A percentile compares a stretch with the other conserved stretches of the same genome.
Evolutionary conservation across 768 basidiomycete species (phyloP).

Genomic region (Mycena belliarum): DNA sequence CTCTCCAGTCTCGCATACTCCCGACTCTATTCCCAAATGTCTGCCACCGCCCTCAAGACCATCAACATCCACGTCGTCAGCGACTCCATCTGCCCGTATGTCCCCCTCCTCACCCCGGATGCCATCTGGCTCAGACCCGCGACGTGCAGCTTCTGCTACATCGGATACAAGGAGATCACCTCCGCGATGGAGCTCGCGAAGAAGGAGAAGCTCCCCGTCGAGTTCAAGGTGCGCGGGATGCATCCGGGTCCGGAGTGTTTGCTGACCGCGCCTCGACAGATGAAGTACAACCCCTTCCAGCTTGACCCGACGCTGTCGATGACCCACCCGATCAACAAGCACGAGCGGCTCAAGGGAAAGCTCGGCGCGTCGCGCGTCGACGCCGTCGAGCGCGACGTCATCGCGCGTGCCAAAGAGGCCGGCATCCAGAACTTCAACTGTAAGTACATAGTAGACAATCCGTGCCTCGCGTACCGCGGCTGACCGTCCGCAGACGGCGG

Average conservation of each 20-base stretch:
- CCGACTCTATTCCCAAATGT: background rate
- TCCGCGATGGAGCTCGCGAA: slow-evolving; percentile 17
- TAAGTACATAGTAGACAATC: background rate
- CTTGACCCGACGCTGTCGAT: slow-evolving; percentile 18
- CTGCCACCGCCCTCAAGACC: slow-evolving; percentile 14
- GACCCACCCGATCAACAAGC: slow-evolving; percentile 7
- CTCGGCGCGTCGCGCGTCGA: slow-evolving; percentile 13
- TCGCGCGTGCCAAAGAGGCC: slow-evolving; percentile 7
- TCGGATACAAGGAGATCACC: slow-evolving; percentile 20
- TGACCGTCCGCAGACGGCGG: slow-evolving; percentile 10
- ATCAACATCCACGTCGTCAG: slow-evolving; percentile 17
- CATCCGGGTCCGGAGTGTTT: too few species aligned
- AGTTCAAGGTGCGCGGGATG: slow-evolving; percentile 11
- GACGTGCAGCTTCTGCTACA: slow-evolving; percentile 17
- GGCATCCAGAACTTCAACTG: slow-evolving; percentile 18
- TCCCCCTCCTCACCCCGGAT: background rate
- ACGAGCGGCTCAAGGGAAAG: slow-evolving; percentile 3
- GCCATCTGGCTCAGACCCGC: too few species aligned
- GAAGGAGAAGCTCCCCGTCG: slow-evolving; percentile 18
- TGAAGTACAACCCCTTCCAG: slow-evolving; percentile 21
- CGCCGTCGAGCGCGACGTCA: slow-evolving; percentile 11
- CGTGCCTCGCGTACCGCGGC: too few species aligned
- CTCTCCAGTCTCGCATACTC: too few species aligned
- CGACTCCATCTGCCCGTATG: slow-evolving; percentile 22
- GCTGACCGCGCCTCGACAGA: background rate